phyloP scores from a whole-genome alignment of 2,329 filamentous ascomycete genomes.

The Dactylellina leptospora region DNA sequence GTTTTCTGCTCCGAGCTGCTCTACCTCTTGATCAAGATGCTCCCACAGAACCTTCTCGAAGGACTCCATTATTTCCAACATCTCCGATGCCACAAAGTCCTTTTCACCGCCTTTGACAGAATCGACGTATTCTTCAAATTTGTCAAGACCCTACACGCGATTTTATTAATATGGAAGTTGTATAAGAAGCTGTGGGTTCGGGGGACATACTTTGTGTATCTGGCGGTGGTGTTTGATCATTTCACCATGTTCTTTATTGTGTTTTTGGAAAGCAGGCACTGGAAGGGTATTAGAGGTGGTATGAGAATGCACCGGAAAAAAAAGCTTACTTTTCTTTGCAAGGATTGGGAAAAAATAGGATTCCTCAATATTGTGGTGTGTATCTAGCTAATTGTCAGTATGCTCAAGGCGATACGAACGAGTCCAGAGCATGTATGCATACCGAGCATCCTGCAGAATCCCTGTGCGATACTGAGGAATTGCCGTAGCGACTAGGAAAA shows the following conservation, averaged over 20 bases:
- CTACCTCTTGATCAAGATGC: conserved; percentile 86
- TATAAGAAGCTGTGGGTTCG: too few species aligned
- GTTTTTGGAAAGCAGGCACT: conserved; percentile 55
- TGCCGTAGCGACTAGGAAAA: conserved; percentile 34
- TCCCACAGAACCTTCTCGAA: conserved; percentile 82
- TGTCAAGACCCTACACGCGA: conserved; percentile 67
- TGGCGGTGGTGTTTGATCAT: conserved; percentile 75
- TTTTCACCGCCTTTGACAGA: conserved; percentile 71
- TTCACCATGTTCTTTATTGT: conserved; percentile 56
- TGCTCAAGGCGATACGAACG: not conserved
- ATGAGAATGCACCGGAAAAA: too few species aligned
- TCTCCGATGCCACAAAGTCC: conserved; percentile 66
- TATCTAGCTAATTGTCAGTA: conserved; percentile 17
- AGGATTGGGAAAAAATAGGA: conserved; percentile 80
- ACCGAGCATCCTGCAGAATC: conserved; percentile 46
- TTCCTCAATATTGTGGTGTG: conserved; percentile 83
- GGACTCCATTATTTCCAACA: conserved; percentile 76
- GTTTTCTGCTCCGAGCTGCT: conserved; percentile 80
- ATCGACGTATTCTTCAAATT: conserved; percentile 72
- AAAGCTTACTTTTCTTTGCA: conserved; percentile 65
- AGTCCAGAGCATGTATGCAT: not conserved
- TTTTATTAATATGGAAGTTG: not conserved
- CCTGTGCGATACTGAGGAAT: conserved; percentile 43
- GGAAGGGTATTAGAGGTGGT: conserved; percentile 8
- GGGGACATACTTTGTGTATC: conserved; percentile 73